Evolutionary conservation across 345 rosid genomes (phyloP).

Genomic region (Salix udensis): DNA sequence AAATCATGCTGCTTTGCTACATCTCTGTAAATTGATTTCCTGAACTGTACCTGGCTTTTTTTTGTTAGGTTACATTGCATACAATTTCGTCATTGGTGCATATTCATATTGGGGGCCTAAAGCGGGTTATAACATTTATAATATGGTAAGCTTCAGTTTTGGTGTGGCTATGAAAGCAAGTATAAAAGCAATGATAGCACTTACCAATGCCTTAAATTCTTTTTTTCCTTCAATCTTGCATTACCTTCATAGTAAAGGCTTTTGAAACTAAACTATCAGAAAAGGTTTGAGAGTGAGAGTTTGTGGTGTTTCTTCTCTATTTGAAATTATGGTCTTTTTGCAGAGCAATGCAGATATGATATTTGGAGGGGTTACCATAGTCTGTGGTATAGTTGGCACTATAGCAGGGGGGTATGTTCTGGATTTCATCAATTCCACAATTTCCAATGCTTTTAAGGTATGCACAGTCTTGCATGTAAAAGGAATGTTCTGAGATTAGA

Average conservation of each 20-base stretch:
- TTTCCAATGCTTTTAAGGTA: constrained; percentile 94
- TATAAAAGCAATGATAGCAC: neutral
- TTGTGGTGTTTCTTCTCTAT: neutral
- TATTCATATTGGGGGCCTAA: constrained; percentile 98
- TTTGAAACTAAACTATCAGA: constrained; percentile 4
- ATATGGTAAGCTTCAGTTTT: constrained; percentile 53
- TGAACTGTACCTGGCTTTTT: constrained; percentile 7
- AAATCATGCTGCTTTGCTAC: neutral
- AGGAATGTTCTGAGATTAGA: neutral
- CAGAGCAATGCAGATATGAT: constrained; percentile 83
- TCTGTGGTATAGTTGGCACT: constrained; percentile 83
- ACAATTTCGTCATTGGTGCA: constrained; percentile 91
- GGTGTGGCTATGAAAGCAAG: neutral
- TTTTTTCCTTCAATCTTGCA: neutral
- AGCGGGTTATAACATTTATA: constrained; percentile 80
- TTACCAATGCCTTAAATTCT: neutral
- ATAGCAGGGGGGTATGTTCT: constrained; percentile 69
- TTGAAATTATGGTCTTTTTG: constrained; percentile 16
- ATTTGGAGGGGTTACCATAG: constrained; percentile 83
- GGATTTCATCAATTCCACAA: constrained; percentile 64
- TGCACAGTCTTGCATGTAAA: constrained; percentile 9
- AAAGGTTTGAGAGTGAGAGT: neutral
- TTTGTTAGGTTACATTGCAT: constrained; percentile 69
- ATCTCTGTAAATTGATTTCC: neutral
- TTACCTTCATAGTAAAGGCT: neutral